Evolutionary conservation across 2,329 filamentous ascomycete genomes (phyloP).

Genomic region (Blastomyces parvus): DNA sequence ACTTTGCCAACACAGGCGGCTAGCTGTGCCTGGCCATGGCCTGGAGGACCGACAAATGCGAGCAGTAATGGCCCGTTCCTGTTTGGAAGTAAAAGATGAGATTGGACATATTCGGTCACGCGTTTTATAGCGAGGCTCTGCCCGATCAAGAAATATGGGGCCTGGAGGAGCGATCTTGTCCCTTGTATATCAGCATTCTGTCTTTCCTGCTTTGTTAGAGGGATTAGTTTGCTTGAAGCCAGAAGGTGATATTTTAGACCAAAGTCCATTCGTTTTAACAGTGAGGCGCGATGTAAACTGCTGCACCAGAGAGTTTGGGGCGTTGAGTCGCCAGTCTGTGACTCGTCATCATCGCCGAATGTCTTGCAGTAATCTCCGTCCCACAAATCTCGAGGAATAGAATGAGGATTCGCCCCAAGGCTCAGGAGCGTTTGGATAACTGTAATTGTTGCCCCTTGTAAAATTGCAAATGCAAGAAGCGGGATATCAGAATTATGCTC

Average conservation of each 20-base stretch:
- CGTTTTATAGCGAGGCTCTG: conserved; percentile 11
- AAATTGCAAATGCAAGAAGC: conserved; percentile 12
- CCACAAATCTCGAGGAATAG: conserved; percentile 12
- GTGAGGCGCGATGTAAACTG: neutral
- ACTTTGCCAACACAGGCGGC: conserved; percentile 10
- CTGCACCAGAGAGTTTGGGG: conserved; percentile 2
- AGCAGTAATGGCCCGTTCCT: conserved; percentile 10
- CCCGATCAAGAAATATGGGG: conserved; percentile 9
- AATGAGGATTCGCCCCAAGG: conserved; percentile 12
- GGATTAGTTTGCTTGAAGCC: conserved; percentile 2
- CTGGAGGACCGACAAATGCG: conserved; percentile 13
- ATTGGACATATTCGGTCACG: conserved; percentile 6
- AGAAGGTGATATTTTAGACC: conserved; percentile 11
- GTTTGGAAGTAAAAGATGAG: conserved; percentile 8
- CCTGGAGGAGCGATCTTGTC: neutral
- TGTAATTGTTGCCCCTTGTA: conserved; percentile 8
- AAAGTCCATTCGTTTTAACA: conserved; percentile 6
- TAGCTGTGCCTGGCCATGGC: conserved; percentile 14
- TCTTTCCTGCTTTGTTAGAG: neutral
- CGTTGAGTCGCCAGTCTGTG: neutral
- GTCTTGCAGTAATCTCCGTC: neutral
- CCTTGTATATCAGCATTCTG: neutral
- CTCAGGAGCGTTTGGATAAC: conserved; percentile 11
- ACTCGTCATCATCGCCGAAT: neutral
- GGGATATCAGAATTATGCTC: conserved; percentile 10